Base-by-base conservation (phyloP, 2,329 filamentous ascomycete genomes). In the Parastagonospora avenae region DNA sequence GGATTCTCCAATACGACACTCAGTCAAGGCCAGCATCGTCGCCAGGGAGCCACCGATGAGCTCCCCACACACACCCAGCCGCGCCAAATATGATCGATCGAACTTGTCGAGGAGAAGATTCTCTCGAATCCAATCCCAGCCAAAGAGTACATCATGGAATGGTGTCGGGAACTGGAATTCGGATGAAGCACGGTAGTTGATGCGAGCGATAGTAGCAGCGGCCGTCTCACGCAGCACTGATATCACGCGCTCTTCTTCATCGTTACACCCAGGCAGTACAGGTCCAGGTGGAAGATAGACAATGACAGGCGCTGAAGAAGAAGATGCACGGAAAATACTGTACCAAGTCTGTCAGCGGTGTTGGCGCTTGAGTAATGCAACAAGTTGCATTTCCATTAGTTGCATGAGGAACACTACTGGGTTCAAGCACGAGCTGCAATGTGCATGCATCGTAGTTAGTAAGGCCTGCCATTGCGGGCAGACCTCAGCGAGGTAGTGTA, bases 1-100 rank as follows among this genome's bases (percentile, higher is more conserved):
- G 24, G 66, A 70, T 28, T 65, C 59, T n/a, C 73, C 72, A 8
- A 67, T 48, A 14, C 70, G 71, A 52, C 77, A 80, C 62, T 82
- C 80, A 8, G 79, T 81, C 64, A 82, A 55, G 1, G 77, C 78
- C 4, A 82, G 71, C 70, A 77, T 77, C 2, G 76, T 73, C 8
- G 79, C 79, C 6, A 82, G 71, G 12, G 74, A 71, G 39, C 76
- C 80, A 8, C 80, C 80, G 7, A 80, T 42, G 5, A 80, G 71
- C 58, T 81, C 75, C 19, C 80, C 80, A 54, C 74, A 77, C 4
- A 81, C 73, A 14, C 74, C 77, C 4, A 81, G 48, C 12, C 66
- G 66, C 28, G 71, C 68, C 8, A 69, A 55, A 42, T 57, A 55
- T 15, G 62, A 60, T 15, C 59, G 48, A 9, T 55, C 31, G 30